Base-by-base conservation (phyloP, 2,329 filamentous ascomycete genomes). In the Hymenoscyphus fructigenus region DNA sequence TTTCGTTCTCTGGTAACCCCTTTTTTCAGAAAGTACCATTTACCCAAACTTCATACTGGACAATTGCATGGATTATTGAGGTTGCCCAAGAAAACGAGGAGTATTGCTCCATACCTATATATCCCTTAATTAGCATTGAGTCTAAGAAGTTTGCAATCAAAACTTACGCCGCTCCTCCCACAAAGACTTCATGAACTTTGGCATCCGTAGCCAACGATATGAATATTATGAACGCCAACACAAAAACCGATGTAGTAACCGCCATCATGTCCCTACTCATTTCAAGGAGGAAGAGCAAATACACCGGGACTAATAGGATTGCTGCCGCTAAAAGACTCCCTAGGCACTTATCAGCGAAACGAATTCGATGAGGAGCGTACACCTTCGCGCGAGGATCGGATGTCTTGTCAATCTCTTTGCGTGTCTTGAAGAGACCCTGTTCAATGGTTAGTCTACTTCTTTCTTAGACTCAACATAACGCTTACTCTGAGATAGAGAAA, bases 221-320 rank as follows among this genome's bases (percentile, higher is more conserved):
- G 2, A 65, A n/a, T 0, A 64, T 38, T 7, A 65, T 38, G 44
- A 63, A 70, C 0, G 62, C 5, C n/a, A 67, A 34, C 1, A 69
- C 32, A 36, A 68, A 70, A 3, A 57, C 36, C 14, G 65, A 57
- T 20, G 59, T 63, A 5, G 58, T 57, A 0, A 57, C 55, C 0
- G 65, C 68, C 69, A 70, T 70, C 29, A 56, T n/a, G 3, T 28
- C 55, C 5, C 34, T 53, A 26, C 38, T 62, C 68, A 70, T 70
- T 20, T 26, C 47, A 2, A 64, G 38, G 15, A 72, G 61, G 57
- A 69, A 68, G 7, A 70, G 32, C 9, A 32, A 32, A 36, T 61
- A 66, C 14, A 65, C 63, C 10, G 70, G 69, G 15, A 66, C 60
- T 10, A 70, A 59, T 4, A 72, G 63, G n/a, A 67, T 59, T 2